Conservation (phyloP, 2,329 filamentous ascomycete genomes). For the Bipolaris gigantea region DNA sequence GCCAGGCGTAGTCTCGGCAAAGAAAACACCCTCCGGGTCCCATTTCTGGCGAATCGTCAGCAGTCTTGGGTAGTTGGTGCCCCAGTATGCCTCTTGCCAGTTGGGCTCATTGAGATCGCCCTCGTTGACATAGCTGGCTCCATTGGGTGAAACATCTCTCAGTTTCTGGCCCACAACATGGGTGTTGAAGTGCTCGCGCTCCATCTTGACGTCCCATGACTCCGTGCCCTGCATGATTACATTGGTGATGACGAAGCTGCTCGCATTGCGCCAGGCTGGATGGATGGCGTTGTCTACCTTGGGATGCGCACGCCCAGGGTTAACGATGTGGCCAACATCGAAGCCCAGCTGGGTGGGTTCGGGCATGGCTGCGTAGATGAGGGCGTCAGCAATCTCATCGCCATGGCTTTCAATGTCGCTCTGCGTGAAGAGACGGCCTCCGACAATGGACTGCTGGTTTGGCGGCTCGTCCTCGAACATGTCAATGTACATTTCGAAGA, state of each 20-base stretch:
- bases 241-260: conserved; percentile 42
- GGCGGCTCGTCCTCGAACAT: conserved; percentile 42
- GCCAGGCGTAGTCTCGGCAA: conserved; percentile 39
- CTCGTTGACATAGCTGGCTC: conserved; percentile 44
- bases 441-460: conserved; percentile 35
- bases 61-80: conserved; percentile 38
- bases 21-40: conserved; percentile 42
- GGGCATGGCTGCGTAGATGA: conserved; percentile 30
- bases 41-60: conserved; percentile 36
- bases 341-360: conserved; percentile 27
- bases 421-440: conserved; percentile 39
- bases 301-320: conserved; percentile 35
- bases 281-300: conserved; percentile 41
- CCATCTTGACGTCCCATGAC: conserved; percentile 36
- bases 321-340: conserved; percentile 40
- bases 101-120: conserved; percentile 43
- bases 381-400: conserved; percentile 30
- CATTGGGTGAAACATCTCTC: conserved; percentile 34
- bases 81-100: conserved; percentile 44
- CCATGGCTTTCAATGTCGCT: conserved; percentile 31
- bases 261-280: conserved; percentile 40
- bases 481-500: conserved; percentile 43
- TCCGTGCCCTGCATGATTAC: conserved; percentile 34
- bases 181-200: conserved; percentile 33
- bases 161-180: conserved; percentile 36